phyloP scores from a whole-genome alignment of 2,329 filamentous ascomycete species.

The Aspergillus ruber region DNA sequence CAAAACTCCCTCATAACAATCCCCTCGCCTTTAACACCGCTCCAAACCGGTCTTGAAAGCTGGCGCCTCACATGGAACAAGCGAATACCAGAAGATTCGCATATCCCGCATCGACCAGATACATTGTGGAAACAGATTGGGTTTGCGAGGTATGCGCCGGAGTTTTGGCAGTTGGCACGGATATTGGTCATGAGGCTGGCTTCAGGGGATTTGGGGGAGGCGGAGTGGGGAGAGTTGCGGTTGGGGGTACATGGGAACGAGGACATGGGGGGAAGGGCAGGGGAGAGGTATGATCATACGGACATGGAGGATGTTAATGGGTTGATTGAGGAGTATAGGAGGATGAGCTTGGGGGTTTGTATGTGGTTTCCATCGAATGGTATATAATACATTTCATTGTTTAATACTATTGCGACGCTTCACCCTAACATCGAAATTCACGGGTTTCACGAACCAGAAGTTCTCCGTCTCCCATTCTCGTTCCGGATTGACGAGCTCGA shows the following conservation, averaged over 20 bases:
- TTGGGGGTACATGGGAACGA: no score
- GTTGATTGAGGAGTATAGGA: slow-evolving; percentile 19
- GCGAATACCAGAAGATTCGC: slow-evolving; percentile 12
- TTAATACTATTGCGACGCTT: not conserved
- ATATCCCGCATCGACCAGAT: slow-evolving; percentile 10
- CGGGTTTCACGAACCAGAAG: slow-evolving; percentile 34
- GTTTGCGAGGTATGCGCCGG: slow-evolving; percentile 18
- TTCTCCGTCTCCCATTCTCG: slow-evolving; percentile 32
- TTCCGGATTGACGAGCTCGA: slow-evolving; percentile 6
- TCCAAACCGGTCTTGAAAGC: slow-evolving; percentile 19
- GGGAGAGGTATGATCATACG: slow-evolving; percentile 15
- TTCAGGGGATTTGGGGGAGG: not conserved
- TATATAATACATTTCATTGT: no score
- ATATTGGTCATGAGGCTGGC: slow-evolving; percentile 15
- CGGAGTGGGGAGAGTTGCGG: not conserved
- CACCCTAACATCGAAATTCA: not conserved
- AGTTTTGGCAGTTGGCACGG: slow-evolving; percentile 23
- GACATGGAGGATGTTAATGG: slow-evolving; percentile 21
- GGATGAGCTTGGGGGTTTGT: slow-evolving; percentile 12
- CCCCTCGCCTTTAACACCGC: slow-evolving; percentile 6
- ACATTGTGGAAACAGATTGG: slow-evolving; percentile 22
- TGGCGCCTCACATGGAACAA: slow-evolving; percentile 21
- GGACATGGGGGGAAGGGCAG: no score
- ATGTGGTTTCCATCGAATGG: not conserved
- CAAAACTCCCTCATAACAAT: not conserved